Base-by-base conservation (phyloP, 768 basidiomycete genomes). In the Trametes sanguinea region DNA sequence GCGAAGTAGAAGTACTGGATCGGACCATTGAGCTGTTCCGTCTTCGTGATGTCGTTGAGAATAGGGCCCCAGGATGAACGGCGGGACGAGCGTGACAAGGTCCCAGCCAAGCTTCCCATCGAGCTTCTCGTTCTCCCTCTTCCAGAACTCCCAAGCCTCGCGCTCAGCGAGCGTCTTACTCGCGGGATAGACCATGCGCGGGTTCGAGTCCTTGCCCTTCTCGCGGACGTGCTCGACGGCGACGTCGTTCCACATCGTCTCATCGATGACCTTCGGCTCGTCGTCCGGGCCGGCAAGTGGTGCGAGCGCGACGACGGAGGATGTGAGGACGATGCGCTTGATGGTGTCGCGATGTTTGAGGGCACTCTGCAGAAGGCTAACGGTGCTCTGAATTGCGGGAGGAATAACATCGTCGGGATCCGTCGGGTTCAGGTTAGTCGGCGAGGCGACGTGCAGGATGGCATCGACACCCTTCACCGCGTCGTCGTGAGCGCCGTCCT, bases 321-420 rank as follows among this genome's bases (percentile, higher is more conserved):
- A 85, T 0, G 88, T 90, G 60, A 90, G 72, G 7, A 92, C 83
- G 45, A 94, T 76, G 3, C 91, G 83, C 70, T 88, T 85, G 65
- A 93, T 77, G 8, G 71, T 66, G 14, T 78, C 64, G 53, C 82
- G 77, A 67, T 37, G 46, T 70, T 84, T 86, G 53, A 82, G 68
- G 4, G 83, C 80, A 44, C 84, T 85, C 61, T 83, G 74, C 30
- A 93, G 75, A 13, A 93, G 77, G 7, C 82, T 79, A 1, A 82
- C 65, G 0, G 90, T 92, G 1, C 92, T 90, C 2, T 84, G 74
- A 6, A 93, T 81, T 22, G 92, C 91, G 2, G 92, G 92, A 10
- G 71, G 73, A 63, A 91, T 84, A 30, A 89, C 65, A 54, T 89
- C 86, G 14, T 63, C 39, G 3, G 67, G 65, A 11, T 68, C 65